Conservation (phyloP, 768 basidiomycete genomes). For the Calocybe cyanea region DNA sequence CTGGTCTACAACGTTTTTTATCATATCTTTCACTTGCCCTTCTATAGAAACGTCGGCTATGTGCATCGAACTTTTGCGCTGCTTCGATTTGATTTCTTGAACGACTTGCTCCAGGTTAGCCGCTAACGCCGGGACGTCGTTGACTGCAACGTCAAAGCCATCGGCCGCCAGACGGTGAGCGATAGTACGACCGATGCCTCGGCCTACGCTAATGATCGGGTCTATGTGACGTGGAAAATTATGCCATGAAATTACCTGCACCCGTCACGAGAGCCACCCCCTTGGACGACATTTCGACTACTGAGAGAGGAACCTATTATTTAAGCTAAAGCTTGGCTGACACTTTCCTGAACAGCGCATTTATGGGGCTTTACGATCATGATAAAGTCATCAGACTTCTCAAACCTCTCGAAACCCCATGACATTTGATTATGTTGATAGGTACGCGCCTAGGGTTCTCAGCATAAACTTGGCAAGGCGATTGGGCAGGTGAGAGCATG, state of each 20-base stretch:
- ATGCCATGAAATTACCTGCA: constrained; percentile 6
- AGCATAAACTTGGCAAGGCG: too few species aligned
- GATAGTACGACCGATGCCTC: constrained; percentile 19
- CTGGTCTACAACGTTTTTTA: constrained; percentile 13
- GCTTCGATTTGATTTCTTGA: constrained; percentile 18
- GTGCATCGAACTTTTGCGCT: constrained; percentile 15
- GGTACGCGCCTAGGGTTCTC: too few species aligned
- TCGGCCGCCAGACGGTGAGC: constrained; percentile 18
- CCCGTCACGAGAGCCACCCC: constrained; percentile 15
- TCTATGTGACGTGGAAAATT: neutral
- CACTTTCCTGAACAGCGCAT: too few species aligned
- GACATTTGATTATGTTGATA: too few species aligned
- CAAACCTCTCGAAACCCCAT: too few species aligned
- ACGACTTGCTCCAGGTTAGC: constrained; percentile 6
- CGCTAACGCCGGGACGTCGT: constrained; percentile 31
- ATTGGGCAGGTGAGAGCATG: too few species aligned
- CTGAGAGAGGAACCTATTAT: too few species aligned
- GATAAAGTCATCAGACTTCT: too few species aligned
- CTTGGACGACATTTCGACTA: too few species aligned
- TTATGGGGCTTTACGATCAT: too few species aligned
- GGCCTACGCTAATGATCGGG: constrained; percentile 5
- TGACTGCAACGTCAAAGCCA: constrained; percentile 18
- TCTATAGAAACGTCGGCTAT: constrained; percentile 19
- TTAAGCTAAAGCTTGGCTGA: too few species aligned
- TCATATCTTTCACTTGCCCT: constrained; percentile 19